phyloP scores from a whole-genome alignment of 2,329 filamentous ascomycete genomes.

The Boeremia lycopersici region DNA sequence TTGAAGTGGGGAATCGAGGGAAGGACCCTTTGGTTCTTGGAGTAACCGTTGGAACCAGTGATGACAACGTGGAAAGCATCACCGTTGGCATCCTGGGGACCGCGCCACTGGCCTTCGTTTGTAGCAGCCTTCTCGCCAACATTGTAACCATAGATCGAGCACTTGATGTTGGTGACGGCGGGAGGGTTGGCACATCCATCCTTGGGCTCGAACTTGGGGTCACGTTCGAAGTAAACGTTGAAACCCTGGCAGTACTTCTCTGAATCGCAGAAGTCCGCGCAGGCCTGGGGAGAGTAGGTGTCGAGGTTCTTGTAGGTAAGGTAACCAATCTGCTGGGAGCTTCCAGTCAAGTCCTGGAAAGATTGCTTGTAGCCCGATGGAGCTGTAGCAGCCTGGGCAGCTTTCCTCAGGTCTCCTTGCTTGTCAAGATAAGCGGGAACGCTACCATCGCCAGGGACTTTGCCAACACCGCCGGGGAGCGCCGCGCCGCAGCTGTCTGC shows the following conservation, averaged over 20 bases:
- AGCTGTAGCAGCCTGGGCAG: conserved; percentile 14
- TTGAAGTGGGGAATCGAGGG: conserved; percentile 25
- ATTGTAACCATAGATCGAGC: conserved; percentile 37
- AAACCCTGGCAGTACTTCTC: conserved; percentile 36
- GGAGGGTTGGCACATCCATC: conserved; percentile 25
- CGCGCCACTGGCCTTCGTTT: conserved; percentile 33
- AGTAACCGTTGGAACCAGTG: conserved; percentile 38
- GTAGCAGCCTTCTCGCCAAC: conserved; percentile 24
- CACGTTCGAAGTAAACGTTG: conserved; percentile 40
- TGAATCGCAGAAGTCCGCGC: conserved; percentile 29
- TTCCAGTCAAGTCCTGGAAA: conserved; percentile 24
- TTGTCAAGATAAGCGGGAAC: conserved; percentile 18
- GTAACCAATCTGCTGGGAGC: conserved; percentile 35
- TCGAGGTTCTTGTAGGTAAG: conserved; percentile 35
- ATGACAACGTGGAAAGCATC: conserved; percentile 36
- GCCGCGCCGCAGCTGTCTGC: conserved; percentile 12
- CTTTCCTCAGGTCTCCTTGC: conserved; percentile 13
- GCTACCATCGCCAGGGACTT: conserved; percentile 20
- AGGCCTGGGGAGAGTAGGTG: conserved; percentile 23
- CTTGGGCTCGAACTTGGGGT: conserved; percentile 25
- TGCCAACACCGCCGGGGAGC: conserved; percentile 21
- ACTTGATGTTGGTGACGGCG: conserved; percentile 36
- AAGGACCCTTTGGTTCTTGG: conserved; percentile 22
- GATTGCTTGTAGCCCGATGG: conserved; percentile 25
- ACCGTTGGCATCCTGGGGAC: conserved; percentile 10